phyloP scores from a whole-genome alignment of 73 alveolate genomes.

The Blepharisma stoltei region DNA sequence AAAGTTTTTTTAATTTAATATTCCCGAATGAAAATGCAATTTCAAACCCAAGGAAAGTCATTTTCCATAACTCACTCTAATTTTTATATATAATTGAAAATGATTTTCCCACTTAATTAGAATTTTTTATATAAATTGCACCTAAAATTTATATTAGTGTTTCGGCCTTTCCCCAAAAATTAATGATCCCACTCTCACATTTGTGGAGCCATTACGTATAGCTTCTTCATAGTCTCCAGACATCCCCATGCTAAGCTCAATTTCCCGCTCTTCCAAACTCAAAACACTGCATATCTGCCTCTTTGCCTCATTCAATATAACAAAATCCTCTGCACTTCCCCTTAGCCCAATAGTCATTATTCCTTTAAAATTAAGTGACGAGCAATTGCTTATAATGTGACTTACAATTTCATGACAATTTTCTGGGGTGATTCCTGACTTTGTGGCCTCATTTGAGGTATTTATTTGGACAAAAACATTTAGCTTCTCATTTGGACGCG shows the following conservation, averaged over 20 bases:
- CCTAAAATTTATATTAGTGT: neutral
- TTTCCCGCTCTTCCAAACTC: slow-evolving; percentile 47
- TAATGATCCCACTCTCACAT: slow-evolving; percentile 87
- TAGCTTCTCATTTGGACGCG: slow-evolving; percentile 29
- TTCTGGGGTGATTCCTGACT: slow-evolving; percentile 64
- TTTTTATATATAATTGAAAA: no score
- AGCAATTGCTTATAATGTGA: slow-evolving; percentile 52
- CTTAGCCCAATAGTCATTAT: slow-evolving; percentile 90
- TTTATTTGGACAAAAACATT: slow-evolving; percentile 72
- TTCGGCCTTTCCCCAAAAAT: slow-evolving; percentile 65
- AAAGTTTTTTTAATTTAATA: no score
- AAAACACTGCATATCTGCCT: slow-evolving; percentile 47
- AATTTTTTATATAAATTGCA: no score
- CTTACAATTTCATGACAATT: slow-evolving; percentile 45
- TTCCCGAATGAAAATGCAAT: no score
- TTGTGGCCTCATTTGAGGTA: slow-evolving; percentile 70
- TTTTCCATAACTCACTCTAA: no score
- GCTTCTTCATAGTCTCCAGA: slow-evolving; percentile 87
- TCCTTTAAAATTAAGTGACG: slow-evolving; percentile 70
- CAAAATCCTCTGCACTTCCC: slow-evolving; percentile 71
- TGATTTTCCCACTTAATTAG: no score
- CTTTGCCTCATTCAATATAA: slow-evolving; percentile 55
- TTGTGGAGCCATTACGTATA: slow-evolving; percentile 72
- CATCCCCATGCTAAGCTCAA: slow-evolving; percentile 84
- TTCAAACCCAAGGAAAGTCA: no score